Percentiles rank a stretch among this genome's conserved stretches.
phyloP scores from a whole-genome alignment of 2,329 filamentous ascomycete genomes.

The Sclerotinia borealis region DNA sequence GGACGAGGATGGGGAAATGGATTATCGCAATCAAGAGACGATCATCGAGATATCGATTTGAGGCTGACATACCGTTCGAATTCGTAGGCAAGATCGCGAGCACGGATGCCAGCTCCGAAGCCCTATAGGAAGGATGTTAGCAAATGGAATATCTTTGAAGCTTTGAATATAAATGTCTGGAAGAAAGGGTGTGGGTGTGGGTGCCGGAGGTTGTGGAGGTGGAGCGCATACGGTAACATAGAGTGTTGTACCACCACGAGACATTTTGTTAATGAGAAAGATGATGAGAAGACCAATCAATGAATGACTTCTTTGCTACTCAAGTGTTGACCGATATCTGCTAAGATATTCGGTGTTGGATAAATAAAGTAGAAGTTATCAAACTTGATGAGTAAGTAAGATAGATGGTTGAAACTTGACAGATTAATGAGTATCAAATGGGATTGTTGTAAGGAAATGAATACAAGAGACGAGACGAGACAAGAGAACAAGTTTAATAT shows the following conservation, averaged over 20 bases:
- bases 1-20: constrained; percentile 32
- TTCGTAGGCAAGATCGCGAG: constrained; percentile 98
- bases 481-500: too few relatives aligned
- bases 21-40: constrained; percentile 35
- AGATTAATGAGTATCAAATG: neutral
- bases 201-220: neutral
- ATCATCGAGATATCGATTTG: constrained; percentile 43
- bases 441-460: neutral
- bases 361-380: neutral
- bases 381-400: neutral
- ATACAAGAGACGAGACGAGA: neutral
- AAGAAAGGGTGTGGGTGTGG: constrained; percentile 17
- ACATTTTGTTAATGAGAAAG: constrained; percentile 52
- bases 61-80: constrained; percentile 97
- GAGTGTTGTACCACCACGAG: constrained; percentile 87
- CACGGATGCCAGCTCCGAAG: constrained; percentile 97
- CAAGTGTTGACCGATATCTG: neutral
- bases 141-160: constrained; percentile 3
- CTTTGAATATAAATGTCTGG: neutral
- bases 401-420: too few relatives aligned
- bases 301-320: neutral
- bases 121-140: constrained; percentile 40
- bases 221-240: constrained; percentile 65
- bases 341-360: neutral
- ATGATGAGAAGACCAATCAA: constrained; percentile 1